These are phyloP conservation scores for Dalbergia cultrata DNA, from an alignment of 306 rosid genomes.

Conservation along the genomic window DNA sequence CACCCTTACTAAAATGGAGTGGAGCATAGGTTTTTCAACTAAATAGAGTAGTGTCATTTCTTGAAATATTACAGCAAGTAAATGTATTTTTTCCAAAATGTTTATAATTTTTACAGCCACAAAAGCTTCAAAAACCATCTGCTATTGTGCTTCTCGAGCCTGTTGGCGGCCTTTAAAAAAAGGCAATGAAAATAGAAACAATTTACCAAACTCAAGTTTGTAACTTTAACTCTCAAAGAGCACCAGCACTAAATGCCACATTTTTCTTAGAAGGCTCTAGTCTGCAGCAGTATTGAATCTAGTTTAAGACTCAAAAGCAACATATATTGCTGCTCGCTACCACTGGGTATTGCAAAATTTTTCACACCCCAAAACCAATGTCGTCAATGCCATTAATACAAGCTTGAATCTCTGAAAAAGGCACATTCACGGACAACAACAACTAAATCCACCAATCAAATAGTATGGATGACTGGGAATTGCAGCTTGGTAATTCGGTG, in stretches of 20 bases:
- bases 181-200: conserved; percentile 2
- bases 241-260: conserved; percentile 28
- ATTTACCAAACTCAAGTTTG: conserved; percentile 31
- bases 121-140: conserved; percentile 28
- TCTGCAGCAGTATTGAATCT: conserved; percentile 19
- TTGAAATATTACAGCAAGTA: too few species aligned
- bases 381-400: not conserved
- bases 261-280: not conserved
- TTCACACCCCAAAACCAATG: not conserved
- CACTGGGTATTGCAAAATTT: conserved; percentile 57
- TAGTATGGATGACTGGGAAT: not conserved
- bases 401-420: not conserved
- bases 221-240: not conserved
- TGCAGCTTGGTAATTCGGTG: not conserved
- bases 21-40: too few species aligned
- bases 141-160: not conserved
- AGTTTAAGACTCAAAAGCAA: conserved; percentile 29
- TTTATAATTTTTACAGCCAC: conserved; percentile 14
- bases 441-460: not conserved
- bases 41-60: too few species aligned
- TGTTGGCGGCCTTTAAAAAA: not conserved
- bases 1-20: too few species aligned
- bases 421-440: not conserved
- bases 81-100: too few species aligned
- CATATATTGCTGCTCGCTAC: conserved; percentile 47